These are phyloP conservation scores for Termitomyces sp. DNA, from an alignment of 768 basidiomycete species.

Conservation along the genomic window DNA sequence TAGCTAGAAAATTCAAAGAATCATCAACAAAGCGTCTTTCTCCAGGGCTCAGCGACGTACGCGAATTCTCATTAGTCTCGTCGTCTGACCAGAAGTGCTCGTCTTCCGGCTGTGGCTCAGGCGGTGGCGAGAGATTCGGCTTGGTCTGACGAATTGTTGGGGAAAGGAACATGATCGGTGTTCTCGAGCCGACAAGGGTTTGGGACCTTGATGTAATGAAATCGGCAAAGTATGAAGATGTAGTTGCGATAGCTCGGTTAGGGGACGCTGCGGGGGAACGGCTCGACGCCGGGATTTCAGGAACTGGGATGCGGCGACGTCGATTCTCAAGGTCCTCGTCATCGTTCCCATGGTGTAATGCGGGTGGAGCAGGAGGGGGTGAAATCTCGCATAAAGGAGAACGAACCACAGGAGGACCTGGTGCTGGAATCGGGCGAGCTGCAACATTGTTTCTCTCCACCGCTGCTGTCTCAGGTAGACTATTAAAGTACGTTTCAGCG, in stretches of 20 bases:
- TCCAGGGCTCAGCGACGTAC: conserved; percentile 5
- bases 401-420: conserved; percentile 17
- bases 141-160: conserved; percentile 10
- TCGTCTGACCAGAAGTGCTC: conserved; percentile 14
- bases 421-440: conserved; percentile 2
- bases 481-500: conserved; percentile 14
- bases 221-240: conserved; percentile 15
- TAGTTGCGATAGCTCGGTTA: background rate
- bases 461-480: conserved; percentile 18
- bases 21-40: background rate
- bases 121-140: conserved; percentile 5
- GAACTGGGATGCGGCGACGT: conserved; percentile 28
- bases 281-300: background rate
- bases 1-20: conserved; percentile 6
- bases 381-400: conserved; percentile 34
- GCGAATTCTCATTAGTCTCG: conserved; percentile 2
- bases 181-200: conserved; percentile 1
- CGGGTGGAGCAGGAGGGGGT: conserved; percentile 24
- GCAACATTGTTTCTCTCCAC: conserved; percentile 6
- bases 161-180: conserved; percentile 14
- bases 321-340: conserved; percentile 34
- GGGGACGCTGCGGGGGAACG: background rate
- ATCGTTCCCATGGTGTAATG: conserved; percentile 22
- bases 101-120: conserved; percentile 8
- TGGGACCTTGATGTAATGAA: conserved; percentile 1